phyloP scores from a whole-genome alignment of 805 yeast genomes.

The Peterozyma xylosa region DNA sequence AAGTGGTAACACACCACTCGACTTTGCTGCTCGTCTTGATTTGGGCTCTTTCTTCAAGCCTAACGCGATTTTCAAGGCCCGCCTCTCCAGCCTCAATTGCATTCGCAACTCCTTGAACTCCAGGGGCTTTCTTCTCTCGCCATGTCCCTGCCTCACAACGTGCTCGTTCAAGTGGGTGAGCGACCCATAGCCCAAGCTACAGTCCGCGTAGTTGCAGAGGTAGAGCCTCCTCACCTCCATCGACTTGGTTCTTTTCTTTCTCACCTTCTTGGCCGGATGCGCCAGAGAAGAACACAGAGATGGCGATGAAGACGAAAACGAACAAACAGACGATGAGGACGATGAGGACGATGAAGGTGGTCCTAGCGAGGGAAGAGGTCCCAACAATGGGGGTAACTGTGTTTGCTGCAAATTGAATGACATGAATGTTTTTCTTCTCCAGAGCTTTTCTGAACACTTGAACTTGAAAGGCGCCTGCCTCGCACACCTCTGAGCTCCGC shows the following conservation, averaged over 20 bases:
- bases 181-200: constrained; percentile 52
- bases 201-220: constrained; percentile 36
- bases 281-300: constrained; percentile 19
- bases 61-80: not conserved
- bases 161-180: constrained; percentile 54
- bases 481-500: too few species aligned
- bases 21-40: too few species aligned
- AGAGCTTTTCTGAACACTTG: too few species aligned
- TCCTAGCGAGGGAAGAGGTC: constrained; percentile 42
- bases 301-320: constrained; percentile 31
- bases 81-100: constrained; percentile 26
- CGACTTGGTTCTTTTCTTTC: constrained; percentile 39
- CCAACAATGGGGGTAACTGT: too few species aligned
- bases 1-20: too few species aligned
- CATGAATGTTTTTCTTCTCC: too few species aligned
- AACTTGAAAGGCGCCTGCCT: too few species aligned
- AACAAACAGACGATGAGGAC: constrained; percentile 40
- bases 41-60: not conserved
- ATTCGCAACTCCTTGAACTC: constrained; percentile 46
- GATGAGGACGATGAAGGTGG: constrained; percentile 46
- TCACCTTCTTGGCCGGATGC: not conserved
- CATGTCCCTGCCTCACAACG: constrained; percentile 44
- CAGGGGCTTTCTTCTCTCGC: constrained; percentile 43
- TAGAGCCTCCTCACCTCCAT: constrained; percentile 50
- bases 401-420: too few species aligned